These are phyloP conservation scores for Capsicum chinense DNA, from an alignment of 257 asterid species.

Conservation along the genomic window DNA sequence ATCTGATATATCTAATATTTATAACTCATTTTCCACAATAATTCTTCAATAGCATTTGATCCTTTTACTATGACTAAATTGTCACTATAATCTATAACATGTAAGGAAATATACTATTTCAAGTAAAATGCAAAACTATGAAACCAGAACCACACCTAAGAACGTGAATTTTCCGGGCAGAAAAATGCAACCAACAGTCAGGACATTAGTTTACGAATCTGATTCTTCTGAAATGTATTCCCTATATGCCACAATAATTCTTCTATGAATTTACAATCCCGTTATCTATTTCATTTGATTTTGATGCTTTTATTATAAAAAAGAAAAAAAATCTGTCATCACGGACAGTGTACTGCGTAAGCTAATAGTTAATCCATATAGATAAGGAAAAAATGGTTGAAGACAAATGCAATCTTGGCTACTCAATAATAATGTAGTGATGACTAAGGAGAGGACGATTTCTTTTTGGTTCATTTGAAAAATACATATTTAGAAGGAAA, in stretches of 20 bases:
- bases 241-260: not conserved
- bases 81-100: not conserved
- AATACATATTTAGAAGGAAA: not conserved
- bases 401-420: not conserved
- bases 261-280: too few species aligned
- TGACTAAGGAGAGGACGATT: not conserved
- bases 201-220: not conserved
- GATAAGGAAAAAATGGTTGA: not conserved
- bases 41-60: not conserved
- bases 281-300: not conserved
- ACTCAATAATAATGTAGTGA: not conserved
- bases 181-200: not conserved
- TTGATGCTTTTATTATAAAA: not conserved
- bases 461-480: not conserved
- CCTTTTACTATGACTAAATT: not conserved
- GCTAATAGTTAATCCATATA: not conserved
- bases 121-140: not conserved
- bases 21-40: not conserved
- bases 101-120: not conserved
- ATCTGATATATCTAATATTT: not conserved
- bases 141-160: not conserved
- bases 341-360: not conserved
- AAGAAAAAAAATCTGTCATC: too few species aligned
- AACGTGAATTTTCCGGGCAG: not conserved
- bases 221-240: not conserved